phyloP scores from a whole-genome alignment of 306 rosid species.

The Cucurbita pepo region DNA sequence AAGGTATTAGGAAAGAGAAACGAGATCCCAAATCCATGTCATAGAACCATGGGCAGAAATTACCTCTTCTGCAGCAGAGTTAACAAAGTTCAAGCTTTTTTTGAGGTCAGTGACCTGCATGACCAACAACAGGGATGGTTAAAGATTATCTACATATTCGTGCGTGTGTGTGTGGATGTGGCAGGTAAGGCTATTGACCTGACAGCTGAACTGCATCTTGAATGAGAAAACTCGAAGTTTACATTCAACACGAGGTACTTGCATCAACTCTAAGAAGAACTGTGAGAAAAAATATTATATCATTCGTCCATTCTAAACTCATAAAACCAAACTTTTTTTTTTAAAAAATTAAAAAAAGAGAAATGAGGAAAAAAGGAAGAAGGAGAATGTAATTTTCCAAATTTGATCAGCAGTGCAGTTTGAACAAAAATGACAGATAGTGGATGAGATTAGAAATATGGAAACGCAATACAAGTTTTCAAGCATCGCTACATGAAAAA shows the following conservation, averaged over 20 bases:
- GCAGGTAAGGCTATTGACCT: constrained; percentile 30
- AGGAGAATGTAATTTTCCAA: not conserved
- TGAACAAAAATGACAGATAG: not conserved
- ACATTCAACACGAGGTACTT: constrained; percentile 83
- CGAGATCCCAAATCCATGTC: not conserved
- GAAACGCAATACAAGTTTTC: not conserved
- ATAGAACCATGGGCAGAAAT: constrained; percentile 12
- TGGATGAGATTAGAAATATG: not conserved
- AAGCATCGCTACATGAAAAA: not conserved
- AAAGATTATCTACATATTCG: not conserved
- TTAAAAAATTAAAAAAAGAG: not conserved
- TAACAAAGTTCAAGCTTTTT: constrained; percentile 49
- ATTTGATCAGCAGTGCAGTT: not conserved
- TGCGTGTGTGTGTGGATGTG: not conserved
- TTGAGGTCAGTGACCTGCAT: constrained; percentile 74
- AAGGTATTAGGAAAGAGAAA: constrained; percentile 9
- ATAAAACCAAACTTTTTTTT: not conserved
- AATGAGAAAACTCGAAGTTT: constrained; percentile 79
- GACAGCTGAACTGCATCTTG: constrained; percentile 70
- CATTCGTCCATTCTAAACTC: not conserved
- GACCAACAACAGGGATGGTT: constrained; percentile 6
- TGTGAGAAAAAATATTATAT: constrained; percentile 17
- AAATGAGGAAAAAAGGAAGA: not conserved
- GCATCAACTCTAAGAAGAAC: constrained; percentile 69
- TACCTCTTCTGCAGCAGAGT: constrained; percentile 76